These are phyloP conservation scores for Globisporangium irregulare DNA, from an alignment of 352 stramenopile genomes.

Conservation along the genomic window DNA sequence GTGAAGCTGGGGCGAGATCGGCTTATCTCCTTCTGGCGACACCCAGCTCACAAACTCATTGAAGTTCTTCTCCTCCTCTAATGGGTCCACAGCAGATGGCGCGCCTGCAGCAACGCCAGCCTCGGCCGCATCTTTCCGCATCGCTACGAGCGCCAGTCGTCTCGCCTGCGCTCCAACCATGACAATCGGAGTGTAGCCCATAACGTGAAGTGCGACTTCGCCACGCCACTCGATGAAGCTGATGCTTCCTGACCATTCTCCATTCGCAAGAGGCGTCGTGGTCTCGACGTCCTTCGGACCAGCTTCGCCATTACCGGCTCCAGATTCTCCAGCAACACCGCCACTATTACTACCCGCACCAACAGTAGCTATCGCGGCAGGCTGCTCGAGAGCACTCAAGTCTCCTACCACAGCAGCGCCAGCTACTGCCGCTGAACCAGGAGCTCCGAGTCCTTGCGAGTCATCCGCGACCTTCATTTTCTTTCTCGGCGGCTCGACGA, in stretches of 20 bases:
- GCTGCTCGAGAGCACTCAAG: slow-evolving; percentile 8
- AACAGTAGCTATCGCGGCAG: not conserved
- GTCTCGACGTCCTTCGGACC: slow-evolving; percentile 30
- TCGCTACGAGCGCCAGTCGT: slow-evolving; percentile 67
- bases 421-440: not conserved
- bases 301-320: slow-evolving; percentile 19
- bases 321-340: slow-evolving; percentile 8
- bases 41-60: slow-evolving; percentile 86
- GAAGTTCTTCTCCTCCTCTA: slow-evolving; percentile 79
- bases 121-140: slow-evolving; percentile 36
- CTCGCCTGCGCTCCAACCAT: slow-evolving; percentile 78
- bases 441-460: not conserved
- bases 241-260: slow-evolving; percentile 74
- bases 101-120: slow-evolving; percentile 19
- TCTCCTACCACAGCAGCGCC: not conserved
- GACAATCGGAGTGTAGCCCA: slow-evolving; percentile 70
- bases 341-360: not conserved
- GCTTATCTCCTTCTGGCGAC: slow-evolving; percentile 54
- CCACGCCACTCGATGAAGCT: slow-evolving; percentile 85
- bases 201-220: slow-evolving; percentile 73
- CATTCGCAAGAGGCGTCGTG: slow-evolving; percentile 46
- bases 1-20: slow-evolving; percentile 66
- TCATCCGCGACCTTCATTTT: slow-evolving; percentile 53
- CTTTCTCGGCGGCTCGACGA: slow-evolving; percentile 72
- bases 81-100: slow-evolving; percentile 26